Evolutionary conservation across 352 stramenopile species (phyloP), one percentile per base, ranked within the genome.

Genomic region (Phytophthora chlamydospora): DNA sequence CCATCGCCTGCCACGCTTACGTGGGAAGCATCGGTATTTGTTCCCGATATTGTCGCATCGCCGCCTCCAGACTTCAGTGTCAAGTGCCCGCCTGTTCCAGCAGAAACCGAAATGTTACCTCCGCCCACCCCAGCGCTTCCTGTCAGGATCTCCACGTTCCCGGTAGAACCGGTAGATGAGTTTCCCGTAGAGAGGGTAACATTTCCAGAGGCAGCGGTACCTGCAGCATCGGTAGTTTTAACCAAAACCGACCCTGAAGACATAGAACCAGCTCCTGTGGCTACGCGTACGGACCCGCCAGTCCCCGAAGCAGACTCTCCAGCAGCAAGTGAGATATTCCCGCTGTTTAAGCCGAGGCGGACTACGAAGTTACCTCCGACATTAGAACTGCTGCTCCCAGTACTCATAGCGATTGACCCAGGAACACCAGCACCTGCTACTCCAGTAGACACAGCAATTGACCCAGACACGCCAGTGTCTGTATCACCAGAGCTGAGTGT

Each of bases 1-100:
- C 75, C 76, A 63, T 76, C 68, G 21, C 33, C 47, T 50, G 34
- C 50, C 40, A 78, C 9, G 33, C 62, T 55, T 33, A 81, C 54
- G 27, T 65, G 42, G 24, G 64, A 73, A 48, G 58, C 48, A 39
- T 41, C 60, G 0, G 46, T 48, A 32, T 66, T 65, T 35, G 27
- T 50, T 54, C 54, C 59, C 1, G 63, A 72, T 27, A 79, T 21
- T 3, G 67, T 41, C 19, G 66, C 42, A 44, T 66, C 45, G 4
- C 72, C 72, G 12, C 53, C 65, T 8, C 72, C 65, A 59, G 66
- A 70, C 31, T 68, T 71, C 12, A 78, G 21, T 16, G 59, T 50
- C 39, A 78, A 24, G 21, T 50, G 21, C 5, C 70, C 70, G 6
- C 66, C 60, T 17, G 21, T 42, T 60, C 60, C 66, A 36, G 64